Base-by-base conservation (phyloP, 345 rosid species). In the Gossypium herbaceum region DNA sequence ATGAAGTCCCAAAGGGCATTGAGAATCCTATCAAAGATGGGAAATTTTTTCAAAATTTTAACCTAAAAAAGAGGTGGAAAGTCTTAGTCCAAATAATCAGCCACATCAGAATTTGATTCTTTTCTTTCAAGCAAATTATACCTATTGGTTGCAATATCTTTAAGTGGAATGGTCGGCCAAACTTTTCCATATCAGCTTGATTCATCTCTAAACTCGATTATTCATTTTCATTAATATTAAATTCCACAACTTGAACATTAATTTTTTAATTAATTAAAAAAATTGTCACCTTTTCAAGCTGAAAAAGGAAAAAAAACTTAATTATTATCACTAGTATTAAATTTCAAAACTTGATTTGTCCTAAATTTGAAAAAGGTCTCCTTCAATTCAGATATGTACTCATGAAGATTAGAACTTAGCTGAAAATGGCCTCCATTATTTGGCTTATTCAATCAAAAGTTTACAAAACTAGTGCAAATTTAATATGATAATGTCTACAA, bases 91-190 rank as follows among this genome's bases (percentile, higher is more conserved):
- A 60, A 3, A n/a, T n/a, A 62, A 66, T 25, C 19, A 29, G 77
- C 75, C 81, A 81, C 81, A 79, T 81, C 82, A 61, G 76, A 61
- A 41, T 76, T 82, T 73, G 5, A 66, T 43, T 34, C 70, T 12
- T 82, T 78, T 73, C 68, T 73, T 64, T 3, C 20, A 63, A 44
- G 80, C 57, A 81, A 81, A 65, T 50, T 1, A 39, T 5, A 25
- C 64, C 64, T 6, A 75, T 76, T 78, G 80, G 34, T 44, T 1
- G 54, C 8, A 0, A 34, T 34, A 4, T 56, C 51, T 59, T 59
- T 59, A 24, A 25, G 64, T 54, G 54, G 43, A 70, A 65, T 19
- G 7, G 34, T 68, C 78, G 68, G 67, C 75, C 24, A 10, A 4
- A 1, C 72, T 1, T 51, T 29, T 48, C 43, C n/a, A 7, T 2